A percentile compares a stretch with the other conserved stretches of the same genome.
phyloP scores from a whole-genome alignment of 2,329 filamentous ascomycete genomes.

The Colletotrichum sp. region DNA sequence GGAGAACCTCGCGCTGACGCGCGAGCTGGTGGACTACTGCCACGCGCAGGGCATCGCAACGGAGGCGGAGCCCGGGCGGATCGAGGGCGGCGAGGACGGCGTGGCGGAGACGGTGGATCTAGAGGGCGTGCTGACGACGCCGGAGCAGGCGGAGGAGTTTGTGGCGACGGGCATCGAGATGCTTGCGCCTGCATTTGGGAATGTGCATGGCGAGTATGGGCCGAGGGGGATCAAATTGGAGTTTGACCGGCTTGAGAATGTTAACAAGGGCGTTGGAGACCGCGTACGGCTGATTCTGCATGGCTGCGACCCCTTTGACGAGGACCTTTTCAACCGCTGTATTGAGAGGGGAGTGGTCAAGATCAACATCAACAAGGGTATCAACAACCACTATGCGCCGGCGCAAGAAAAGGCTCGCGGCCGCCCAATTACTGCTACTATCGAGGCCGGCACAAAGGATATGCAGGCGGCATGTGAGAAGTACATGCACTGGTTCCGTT shows the following conservation, averaged over 20 bases:
- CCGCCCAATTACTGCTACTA: conserved; percentile 51
- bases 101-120: conserved; percentile 63
- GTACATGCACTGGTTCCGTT: neutral
- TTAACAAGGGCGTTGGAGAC: neutral
- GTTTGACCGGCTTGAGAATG: conserved; percentile 41
- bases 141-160: conserved; percentile 73
- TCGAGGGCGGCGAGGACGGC: conserved; percentile 69
- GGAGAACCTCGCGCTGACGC: conserved; percentile 70
- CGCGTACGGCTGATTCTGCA: conserved; percentile 48
- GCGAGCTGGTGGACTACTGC: conserved; percentile 65
- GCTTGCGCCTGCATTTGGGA: conserved; percentile 77
- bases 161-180: conserved; percentile 75
- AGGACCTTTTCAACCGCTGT: conserved; percentile 53
- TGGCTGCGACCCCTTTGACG: conserved; percentile 60
- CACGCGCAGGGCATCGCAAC: conserved; percentile 68
- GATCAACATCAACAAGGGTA: conserved; percentile 62
- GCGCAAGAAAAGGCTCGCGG: conserved; percentile 50
- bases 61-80: conserved; percentile 72
- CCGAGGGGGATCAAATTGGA: conserved; percentile 66
- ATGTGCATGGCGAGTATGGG: conserved; percentile 78
- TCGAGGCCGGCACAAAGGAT: conserved; percentile 32
- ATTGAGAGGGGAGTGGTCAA: conserved; percentile 57
- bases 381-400: conserved; percentile 51
- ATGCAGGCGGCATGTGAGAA: neutral
- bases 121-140: conserved; percentile 63